Evolutionary conservation across 441 rosid genomes (phyloP), one percentile per base, ranked within the genome.

Genomic region (Jatropha multifida): DNA sequence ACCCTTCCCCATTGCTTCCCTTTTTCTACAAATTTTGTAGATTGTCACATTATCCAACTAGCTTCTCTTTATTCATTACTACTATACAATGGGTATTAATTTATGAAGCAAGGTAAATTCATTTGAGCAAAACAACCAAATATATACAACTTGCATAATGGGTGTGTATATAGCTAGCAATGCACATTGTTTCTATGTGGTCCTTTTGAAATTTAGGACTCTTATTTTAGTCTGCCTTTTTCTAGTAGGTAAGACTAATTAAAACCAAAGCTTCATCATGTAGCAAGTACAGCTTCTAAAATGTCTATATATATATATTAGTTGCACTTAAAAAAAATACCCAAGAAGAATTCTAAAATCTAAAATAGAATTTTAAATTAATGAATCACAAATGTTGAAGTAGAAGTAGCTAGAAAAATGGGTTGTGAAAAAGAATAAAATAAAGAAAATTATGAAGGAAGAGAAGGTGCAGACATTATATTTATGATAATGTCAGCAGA

Each of bases 401-500:
- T 42, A 1, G 54, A 12, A 11, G 38, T 49, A 23, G 38, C 54
- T 48, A 40, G 54, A 40, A 7, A 3, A 49, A 26, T 7, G 52
- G 7, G 8, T 40, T 9, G 17, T 23, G 56, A 52, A 52, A 4
- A 17, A 17, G 6, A 66, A 65, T 56, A 64, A 44, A 23, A 68
- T 48, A 71, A 55, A 13, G 2, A 38, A 77, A 72, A 32, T 37
- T 26, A 51, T 49, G 68, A 71, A 72, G 72, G 12, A 23, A 67
- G 17, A 48, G 58, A 63, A 64, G 62, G 44, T 68, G 66, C 55
- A 60, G 77, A 54, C 74, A 78, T 68, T 56, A 23, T 64, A 82
- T 77, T 81, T 41, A 79, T 79, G 82, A 78, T 27, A 76, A 76
- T 74, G 81, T 79, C 76, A 74, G 81, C 60, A 55, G 67, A 46